Conservation (phyloP, 352 stramenopile genomes). For the Pythium insidiosum region DNA sequence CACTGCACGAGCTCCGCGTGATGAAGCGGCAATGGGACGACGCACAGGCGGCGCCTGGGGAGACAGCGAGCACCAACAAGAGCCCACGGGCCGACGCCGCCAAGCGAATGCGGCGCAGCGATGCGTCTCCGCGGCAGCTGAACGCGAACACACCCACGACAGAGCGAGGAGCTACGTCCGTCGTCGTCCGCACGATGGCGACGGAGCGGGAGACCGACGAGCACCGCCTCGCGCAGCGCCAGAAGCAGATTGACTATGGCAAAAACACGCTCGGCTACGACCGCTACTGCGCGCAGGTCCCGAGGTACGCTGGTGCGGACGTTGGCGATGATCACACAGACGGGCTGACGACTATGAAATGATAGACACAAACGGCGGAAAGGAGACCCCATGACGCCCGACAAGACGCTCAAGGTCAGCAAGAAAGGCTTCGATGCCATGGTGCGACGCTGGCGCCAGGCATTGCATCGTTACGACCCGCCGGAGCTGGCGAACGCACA, state of each 20-base stretch:
- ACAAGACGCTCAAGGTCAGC: conserved; percentile 65
- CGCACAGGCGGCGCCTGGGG: no score
- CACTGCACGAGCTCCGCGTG: no score
- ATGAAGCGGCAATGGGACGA: conserved; percentile 14
- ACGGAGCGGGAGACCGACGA: conserved; percentile 66
- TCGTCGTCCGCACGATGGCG: conserved; percentile 35
- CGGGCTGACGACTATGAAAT: no score
- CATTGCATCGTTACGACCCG: conserved; percentile 77
- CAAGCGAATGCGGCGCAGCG: no score
- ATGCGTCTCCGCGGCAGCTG: no score
- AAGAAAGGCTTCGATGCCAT: conserved; percentile 82
- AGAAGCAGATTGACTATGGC: conserved; percentile 91
- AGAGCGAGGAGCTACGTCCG: not conserved
- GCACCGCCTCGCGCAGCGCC: conserved; percentile 80
- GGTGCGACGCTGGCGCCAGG: conserved; percentile 70
- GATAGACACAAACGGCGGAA: conserved; percentile 34
- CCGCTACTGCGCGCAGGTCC: conserved; percentile 60
- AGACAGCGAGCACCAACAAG: no score
- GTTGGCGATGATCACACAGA: no score
- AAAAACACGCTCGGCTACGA: conserved; percentile 92
- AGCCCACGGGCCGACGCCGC: no score
- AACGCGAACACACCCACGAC: no score
- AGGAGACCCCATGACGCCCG: conserved; percentile 68
- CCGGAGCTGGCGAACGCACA: conserved; percentile 31
- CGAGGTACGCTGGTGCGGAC: conserved; percentile 21